Conservation (phyloP, 2,329 filamentous ascomycete genomes). For the Aspergillus alliaceus region DNA sequence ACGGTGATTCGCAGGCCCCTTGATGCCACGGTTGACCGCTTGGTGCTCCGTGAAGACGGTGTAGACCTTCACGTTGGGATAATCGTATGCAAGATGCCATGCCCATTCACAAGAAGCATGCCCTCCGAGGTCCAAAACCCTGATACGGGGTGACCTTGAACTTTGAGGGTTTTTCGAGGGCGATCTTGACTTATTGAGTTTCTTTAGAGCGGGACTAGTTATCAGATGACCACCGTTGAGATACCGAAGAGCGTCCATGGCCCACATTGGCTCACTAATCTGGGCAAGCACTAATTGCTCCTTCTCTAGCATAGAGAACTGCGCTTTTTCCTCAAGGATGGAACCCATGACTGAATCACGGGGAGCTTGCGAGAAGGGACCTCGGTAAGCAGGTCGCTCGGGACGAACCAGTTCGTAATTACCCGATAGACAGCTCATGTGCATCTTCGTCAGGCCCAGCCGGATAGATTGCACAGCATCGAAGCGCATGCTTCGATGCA, state of each 20-base stretch:
- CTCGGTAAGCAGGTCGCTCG: constrained; percentile 69
- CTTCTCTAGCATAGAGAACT: constrained; percentile 59
- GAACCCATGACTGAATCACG: constrained; percentile 66
- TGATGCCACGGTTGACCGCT: constrained; percentile 70
- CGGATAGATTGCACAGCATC: constrained; percentile 85
- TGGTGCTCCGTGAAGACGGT: constrained; percentile 80
- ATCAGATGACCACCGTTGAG: constrained; percentile 62
- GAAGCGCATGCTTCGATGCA: constrained; percentile 80
- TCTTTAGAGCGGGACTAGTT: constrained; percentile 51
- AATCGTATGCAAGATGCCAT: constrained; percentile 86
- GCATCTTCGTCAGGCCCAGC: constrained; percentile 68
- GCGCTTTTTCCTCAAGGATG: constrained; percentile 53
- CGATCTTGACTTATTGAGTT: constrained; percentile 30
- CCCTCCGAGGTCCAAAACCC: constrained; percentile 84
- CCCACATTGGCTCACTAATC: constrained; percentile 60
- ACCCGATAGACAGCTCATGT: constrained; percentile 79
- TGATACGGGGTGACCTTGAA: constrained; percentile 49
- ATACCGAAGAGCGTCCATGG: constrained; percentile 60
- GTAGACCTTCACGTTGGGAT: constrained; percentile 81
- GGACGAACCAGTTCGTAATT: constrained; percentile 76
- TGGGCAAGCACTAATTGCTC: constrained; percentile 79
- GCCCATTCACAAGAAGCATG: constrained; percentile 89
- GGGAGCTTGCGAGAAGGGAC: constrained; percentile 69
- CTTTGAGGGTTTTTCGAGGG: constrained; percentile 22
- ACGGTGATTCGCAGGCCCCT: constrained; percentile 83